These are phyloP conservation scores for Solanum medicagineum DNA, from an alignment of 257 asterid species.

Conservation along the genomic window DNA sequence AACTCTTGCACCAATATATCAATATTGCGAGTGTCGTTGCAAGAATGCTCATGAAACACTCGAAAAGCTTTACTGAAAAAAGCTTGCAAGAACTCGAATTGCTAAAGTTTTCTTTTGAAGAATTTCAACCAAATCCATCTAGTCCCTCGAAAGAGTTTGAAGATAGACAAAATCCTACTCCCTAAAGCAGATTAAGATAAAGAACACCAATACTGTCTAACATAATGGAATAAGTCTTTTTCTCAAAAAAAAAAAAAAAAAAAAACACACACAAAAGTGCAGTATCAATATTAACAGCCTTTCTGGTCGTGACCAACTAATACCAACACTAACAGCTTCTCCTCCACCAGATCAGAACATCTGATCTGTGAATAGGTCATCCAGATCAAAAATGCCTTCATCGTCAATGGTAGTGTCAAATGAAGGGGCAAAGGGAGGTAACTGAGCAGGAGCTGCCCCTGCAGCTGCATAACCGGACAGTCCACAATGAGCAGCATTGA, in stretches of 20 bases:
- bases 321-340: neutral
- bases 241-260: neutral
- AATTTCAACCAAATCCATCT: neutral
- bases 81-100: neutral
- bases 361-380: neutral
- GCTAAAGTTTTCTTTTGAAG: neutral
- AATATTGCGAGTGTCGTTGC: too few species aligned
- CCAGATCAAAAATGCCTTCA: neutral
- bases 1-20: too few species aligned
- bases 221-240: neutral
- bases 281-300: neutral
- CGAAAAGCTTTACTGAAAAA: too few species aligned
- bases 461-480: neutral
- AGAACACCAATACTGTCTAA: neutral
- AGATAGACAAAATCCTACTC: neutral
- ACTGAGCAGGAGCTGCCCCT: neutral
- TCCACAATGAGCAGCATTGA: neutral
- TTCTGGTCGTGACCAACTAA: neutral
- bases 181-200: neutral
- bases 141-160: neutral
- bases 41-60: too few species aligned
- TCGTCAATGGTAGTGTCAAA: neutral
- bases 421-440: neutral
- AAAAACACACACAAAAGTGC: too few species aligned
- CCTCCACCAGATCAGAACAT: neutral